phyloP scores from a whole-genome alignment of 257 asterid species.

The Ballota nigra region DNA sequence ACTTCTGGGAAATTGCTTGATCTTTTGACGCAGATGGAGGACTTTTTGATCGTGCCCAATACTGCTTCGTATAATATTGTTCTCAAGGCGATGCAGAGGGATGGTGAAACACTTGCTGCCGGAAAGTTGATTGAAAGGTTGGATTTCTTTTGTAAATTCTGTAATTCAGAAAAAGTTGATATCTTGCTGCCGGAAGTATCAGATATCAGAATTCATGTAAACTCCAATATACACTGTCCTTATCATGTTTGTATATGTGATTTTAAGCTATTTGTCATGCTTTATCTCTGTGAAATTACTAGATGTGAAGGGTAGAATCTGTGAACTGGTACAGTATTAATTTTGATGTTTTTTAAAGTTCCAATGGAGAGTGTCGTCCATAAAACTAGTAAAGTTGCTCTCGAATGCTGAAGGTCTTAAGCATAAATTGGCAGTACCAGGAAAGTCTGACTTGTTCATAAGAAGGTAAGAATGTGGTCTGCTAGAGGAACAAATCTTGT shows the following conservation, averaged over 20 bases:
- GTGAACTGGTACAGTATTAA: background rate
- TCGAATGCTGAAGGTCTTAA: background rate
- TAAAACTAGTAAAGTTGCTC: background rate
- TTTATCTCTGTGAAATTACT: no score
- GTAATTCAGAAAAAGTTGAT: background rate
- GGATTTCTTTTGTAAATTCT: background rate
- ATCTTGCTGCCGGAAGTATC: background rate
- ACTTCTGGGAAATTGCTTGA: constrained; percentile 57
- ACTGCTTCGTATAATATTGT: constrained; percentile 77
- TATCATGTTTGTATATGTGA: background rate
- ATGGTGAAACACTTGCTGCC: constrained; percentile 53
- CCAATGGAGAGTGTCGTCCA: background rate
- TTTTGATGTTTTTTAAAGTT: background rate
- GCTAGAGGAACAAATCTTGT: background rate
- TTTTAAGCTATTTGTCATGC: background rate
- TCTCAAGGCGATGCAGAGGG: constrained; percentile 66
- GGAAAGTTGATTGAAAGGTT: constrained; percentile 75
- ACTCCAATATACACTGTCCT: background rate
- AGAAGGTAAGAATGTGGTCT: background rate
- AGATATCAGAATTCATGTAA: background rate
- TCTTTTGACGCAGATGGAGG: constrained; percentile 56
- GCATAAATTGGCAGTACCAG: background rate
- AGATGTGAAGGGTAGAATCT: background rate
- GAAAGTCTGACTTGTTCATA: background rate
- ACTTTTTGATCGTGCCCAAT: constrained; percentile 53